Evolutionary conservation across 768 basidiomycete species (phyloP).

Genomic region (Mycena filopes): DNA sequence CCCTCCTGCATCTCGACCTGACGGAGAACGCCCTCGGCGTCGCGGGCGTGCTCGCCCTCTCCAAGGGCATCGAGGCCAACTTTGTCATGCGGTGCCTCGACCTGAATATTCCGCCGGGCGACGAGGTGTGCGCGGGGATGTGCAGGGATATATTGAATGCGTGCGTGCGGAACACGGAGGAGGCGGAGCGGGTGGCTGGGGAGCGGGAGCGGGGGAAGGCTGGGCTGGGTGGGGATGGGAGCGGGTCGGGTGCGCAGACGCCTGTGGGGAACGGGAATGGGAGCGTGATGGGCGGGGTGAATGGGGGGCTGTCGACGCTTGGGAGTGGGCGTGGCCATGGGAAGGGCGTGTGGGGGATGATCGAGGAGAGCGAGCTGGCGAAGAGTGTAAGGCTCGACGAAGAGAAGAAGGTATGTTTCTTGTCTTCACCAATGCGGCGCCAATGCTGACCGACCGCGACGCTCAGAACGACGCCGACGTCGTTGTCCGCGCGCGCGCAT

Average conservation of each 20-base stretch:
- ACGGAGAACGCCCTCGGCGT: constrained; percentile 86
- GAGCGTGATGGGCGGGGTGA: neutral
- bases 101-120: constrained; percentile 87
- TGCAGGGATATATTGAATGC: constrained; percentile 90
- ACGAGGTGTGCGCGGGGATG: constrained; percentile 85
- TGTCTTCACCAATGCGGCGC: constrained; percentile 9
- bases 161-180: constrained; percentile 94
- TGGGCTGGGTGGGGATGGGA: neutral
- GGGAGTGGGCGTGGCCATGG: constrained; percentile 63
- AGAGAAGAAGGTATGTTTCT: constrained; percentile 59
- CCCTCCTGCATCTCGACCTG: constrained; percentile 91
- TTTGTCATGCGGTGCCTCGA: constrained; percentile 92
- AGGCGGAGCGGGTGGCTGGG: constrained; percentile 62
- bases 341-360: constrained; percentile 86
- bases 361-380: constrained; percentile 87
- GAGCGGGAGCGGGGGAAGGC: neutral
- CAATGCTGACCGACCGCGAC: constrained; percentile 14
- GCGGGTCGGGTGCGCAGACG: constrained; percentile 38
- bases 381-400: constrained; percentile 69
- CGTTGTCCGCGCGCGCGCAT: constrained; percentile 57
- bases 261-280: constrained; percentile 22
- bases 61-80: constrained; percentile 86
- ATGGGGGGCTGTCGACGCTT: constrained; percentile 20
- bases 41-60: constrained; percentile 93
- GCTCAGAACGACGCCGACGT: constrained; percentile 58